phyloP scores from a whole-genome alignment of 495 filamentous ascomycete genomes.

The Podospora pseudocomata region DNA sequence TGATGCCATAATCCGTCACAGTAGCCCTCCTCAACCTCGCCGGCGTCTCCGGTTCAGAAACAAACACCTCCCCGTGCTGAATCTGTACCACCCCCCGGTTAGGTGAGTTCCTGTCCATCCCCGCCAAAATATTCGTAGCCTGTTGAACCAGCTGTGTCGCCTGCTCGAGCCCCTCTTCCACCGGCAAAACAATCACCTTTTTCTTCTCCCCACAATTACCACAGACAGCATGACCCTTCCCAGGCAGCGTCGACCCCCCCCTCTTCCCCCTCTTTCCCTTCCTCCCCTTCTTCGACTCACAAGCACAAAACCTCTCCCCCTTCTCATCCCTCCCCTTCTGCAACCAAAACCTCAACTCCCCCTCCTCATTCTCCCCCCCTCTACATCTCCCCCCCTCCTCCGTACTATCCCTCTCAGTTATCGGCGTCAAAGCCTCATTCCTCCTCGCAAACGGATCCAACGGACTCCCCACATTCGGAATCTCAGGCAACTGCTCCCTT shows the following conservation, averaged over 20 bases:
- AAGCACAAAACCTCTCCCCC: neutral
- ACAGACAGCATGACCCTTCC: neutral
- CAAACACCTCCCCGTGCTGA: neutral
- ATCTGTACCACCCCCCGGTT: neutral
- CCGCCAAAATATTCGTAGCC: neutral
- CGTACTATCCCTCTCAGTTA: conserved; percentile 24
- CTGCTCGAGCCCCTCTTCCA: neutral
- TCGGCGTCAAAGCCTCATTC: conserved; percentile 22
- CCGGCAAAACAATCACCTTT: neutral
- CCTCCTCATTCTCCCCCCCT: conserved; percentile 15
- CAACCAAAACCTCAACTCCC: too few relatives aligned
- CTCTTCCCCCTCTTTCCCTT: neutral
- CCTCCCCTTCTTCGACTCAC: neutral
- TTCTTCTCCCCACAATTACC: conserved; percentile 3
- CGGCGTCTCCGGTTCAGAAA: neutral
- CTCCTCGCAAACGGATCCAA: conserved; percentile 16
- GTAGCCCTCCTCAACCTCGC: neutral
- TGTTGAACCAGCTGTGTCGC: neutral
- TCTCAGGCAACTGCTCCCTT: conserved; percentile 12
- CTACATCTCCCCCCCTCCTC: conserved; percentile 8
- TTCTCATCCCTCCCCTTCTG: neutral
- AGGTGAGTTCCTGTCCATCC: neutral
- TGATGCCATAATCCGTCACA: conserved; percentile 8
- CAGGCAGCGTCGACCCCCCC: neutral
- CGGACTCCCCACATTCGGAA: conserved; percentile 17